A percentile compares a stretch with the other conserved stretches of the same genome.
These are phyloP conservation scores for Takashimella tepidaria DNA, from an alignment of 1,284 basidiomycete species.

Conservation along the genomic window DNA sequence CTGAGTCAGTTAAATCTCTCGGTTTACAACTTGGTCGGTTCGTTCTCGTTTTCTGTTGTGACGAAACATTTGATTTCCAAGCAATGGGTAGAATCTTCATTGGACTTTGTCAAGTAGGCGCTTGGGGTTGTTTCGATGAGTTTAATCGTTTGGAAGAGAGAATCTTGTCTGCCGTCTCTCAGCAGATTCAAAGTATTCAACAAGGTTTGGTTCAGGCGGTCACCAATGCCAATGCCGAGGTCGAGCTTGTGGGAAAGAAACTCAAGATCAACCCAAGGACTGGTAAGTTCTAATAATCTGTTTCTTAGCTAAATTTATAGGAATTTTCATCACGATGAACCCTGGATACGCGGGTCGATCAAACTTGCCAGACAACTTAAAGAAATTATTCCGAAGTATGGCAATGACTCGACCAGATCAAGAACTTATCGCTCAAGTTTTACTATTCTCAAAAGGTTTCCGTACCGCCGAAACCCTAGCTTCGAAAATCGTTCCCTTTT, in stretches of 20 bases:
- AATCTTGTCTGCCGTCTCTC: conserved; percentile 95
- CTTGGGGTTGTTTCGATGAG: conserved; percentile 98
- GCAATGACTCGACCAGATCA: conserved; percentile 98
- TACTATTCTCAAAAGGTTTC: conserved; percentile 99
- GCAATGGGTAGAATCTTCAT: conserved; percentile 99
- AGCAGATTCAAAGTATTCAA: conserved; percentile 98
- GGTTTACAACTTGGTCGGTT: conserved; percentile 96
- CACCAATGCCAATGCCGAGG: conserved; percentile 78
- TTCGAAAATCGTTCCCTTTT: conserved; percentile 97
- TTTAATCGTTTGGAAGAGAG: conserved; percentile 98
- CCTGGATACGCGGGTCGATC: conserved; percentile 95
- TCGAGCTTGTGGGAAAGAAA: conserved; percentile 92
- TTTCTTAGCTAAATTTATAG: conserved; percentile 43
- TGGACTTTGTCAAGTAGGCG: conserved; percentile 96
- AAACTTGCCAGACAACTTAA: conserved; percentile 93
- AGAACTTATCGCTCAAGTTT: conserved; percentile 97
- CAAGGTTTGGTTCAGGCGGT: conserved; percentile 79
- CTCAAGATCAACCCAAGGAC: conserved; percentile 92
- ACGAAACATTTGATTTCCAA: conserved; percentile 99
- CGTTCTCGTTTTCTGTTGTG: conserved; percentile 98
- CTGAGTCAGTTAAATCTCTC: conserved; percentile 97
- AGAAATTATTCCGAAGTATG: conserved; percentile 63
- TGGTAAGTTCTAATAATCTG: conserved; percentile 55
- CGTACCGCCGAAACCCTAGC: conserved; percentile 92
- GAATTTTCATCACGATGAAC: conserved; percentile 97